These are phyloP conservation scores for Moesziomyces antarcticus DNA, from an alignment of 1,284 basidiomycete genomes.

Conservation along the genomic window DNA sequence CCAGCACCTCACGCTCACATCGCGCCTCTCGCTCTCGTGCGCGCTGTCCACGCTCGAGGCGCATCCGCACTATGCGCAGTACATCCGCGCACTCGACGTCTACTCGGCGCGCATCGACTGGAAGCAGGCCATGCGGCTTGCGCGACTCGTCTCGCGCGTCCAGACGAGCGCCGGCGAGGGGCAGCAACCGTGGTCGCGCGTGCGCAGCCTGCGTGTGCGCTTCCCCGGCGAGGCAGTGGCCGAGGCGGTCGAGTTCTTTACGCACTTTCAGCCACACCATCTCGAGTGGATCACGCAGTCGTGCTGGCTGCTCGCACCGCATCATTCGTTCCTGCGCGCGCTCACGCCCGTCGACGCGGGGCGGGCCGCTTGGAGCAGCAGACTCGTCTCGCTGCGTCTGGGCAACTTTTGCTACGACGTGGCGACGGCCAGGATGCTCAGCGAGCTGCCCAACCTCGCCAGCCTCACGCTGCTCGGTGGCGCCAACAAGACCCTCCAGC, in stretches of 20 bases:
- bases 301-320: constrained; percentile 8
- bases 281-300: constrained; percentile 11
- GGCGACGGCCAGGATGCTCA: constrained; percentile 1
- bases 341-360: background rate
- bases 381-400: constrained; percentile 3
- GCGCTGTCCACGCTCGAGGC: background rate
- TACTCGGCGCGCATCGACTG: constrained; percentile 7
- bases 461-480: constrained; percentile 8
- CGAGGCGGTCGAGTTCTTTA: constrained; percentile 9
- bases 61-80: constrained; percentile 1
- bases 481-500: constrained; percentile 9
- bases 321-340: constrained; percentile 18
- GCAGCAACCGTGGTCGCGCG: no score
- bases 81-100: constrained; percentile 5
- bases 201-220: constrained; percentile 1
- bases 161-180: background rate
- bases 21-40: constrained; percentile 2
- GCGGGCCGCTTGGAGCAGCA: constrained; percentile 58
- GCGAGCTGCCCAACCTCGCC: constrained; percentile 1
- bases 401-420: constrained; percentile 16
- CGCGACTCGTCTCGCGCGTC: background rate
- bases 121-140: constrained; percentile 1
- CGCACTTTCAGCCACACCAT: background rate
- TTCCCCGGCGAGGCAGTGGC: background rate
- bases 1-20: background rate